phyloP scores from a whole-genome alignment of 257 asterid species.

The Salvia splendens region DNA sequence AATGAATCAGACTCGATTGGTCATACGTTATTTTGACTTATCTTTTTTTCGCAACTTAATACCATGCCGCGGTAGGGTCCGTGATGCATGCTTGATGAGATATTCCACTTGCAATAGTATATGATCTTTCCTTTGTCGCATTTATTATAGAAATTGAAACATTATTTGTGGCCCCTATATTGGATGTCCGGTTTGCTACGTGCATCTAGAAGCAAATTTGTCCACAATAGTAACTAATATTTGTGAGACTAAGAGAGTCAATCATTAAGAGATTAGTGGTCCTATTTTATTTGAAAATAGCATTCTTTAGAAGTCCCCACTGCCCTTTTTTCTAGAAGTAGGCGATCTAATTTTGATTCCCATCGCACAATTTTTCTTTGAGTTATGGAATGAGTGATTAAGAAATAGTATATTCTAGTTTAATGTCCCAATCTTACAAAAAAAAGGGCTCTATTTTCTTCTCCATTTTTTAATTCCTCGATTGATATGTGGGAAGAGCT shows the following conservation, averaged over 20 bases:
- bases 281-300: neutral
- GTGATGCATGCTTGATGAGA: neutral
- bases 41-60: too few relatives aligned
- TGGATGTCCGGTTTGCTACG: neutral
- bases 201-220: neutral
- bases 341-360: too few relatives aligned
- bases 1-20: too few relatives aligned
- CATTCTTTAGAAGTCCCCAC: neutral
- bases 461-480: too few relatives aligned
- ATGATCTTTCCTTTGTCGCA: too few relatives aligned
- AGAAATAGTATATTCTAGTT: too few relatives aligned
- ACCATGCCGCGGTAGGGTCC: neutral
- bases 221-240: neutral
- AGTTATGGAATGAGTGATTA: too few relatives aligned
- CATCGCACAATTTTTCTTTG: too few relatives aligned
- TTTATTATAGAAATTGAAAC: neutral
- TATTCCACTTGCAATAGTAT: neutral
- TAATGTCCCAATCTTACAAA: too few relatives aligned
- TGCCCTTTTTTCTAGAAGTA: neutral
- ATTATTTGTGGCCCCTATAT: neutral
- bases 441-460: too few relatives aligned
- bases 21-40: too few relatives aligned
- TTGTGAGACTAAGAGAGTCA: neutral
- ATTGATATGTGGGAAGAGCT: too few relatives aligned
- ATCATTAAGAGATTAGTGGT: neutral